Conservation (phyloP, 192 early-diverging fungal genomes). For the Entophlyctis luteolus region DNA sequence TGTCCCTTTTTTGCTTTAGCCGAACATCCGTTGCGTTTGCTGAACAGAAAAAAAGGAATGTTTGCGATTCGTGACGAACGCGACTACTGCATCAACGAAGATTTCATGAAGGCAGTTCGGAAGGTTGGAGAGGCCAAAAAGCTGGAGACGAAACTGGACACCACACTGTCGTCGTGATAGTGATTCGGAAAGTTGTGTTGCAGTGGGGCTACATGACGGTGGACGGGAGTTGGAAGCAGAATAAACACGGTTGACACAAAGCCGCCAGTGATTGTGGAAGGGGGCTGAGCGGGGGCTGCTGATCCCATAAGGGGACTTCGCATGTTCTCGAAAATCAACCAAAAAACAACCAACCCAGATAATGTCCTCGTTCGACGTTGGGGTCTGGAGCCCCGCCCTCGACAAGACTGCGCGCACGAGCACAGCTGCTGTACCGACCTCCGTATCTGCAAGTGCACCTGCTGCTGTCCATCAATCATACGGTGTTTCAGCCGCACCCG, state of each 20-base stretch:
- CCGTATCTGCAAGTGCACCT: too few relatives aligned
- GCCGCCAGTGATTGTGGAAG: too few relatives aligned
- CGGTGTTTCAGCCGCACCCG: too few relatives aligned
- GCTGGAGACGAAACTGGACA: conserved; percentile 53
- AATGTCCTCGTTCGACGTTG: neutral
- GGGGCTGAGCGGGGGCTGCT: too few relatives aligned
- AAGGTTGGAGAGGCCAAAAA: conserved; percentile 98
- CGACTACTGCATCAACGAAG: conserved; percentile 93
- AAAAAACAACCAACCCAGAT: too few relatives aligned
- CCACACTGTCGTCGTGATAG: conserved; percentile 6
- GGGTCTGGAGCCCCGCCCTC: neutral
- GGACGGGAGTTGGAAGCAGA: neutral
- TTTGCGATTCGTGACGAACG: conserved; percentile 99
- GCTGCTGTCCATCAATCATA: too few relatives aligned
- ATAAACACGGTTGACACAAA: too few relatives aligned
- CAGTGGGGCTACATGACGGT: neutral
- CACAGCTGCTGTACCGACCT: too few relatives aligned
- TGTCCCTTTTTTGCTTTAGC: conserved; percentile 16
- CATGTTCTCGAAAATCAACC: too few relatives aligned
- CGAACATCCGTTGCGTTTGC: neutral
- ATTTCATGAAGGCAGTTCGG: conserved; percentile 99
- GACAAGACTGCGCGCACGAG: too few relatives aligned
- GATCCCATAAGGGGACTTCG: too few relatives aligned
- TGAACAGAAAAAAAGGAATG: conserved; percentile 66
- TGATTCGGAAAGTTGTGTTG: neutral